phyloP scores from a whole-genome alignment of 1,284 basidiomycete species.

The Puccinia coronata region DNA sequence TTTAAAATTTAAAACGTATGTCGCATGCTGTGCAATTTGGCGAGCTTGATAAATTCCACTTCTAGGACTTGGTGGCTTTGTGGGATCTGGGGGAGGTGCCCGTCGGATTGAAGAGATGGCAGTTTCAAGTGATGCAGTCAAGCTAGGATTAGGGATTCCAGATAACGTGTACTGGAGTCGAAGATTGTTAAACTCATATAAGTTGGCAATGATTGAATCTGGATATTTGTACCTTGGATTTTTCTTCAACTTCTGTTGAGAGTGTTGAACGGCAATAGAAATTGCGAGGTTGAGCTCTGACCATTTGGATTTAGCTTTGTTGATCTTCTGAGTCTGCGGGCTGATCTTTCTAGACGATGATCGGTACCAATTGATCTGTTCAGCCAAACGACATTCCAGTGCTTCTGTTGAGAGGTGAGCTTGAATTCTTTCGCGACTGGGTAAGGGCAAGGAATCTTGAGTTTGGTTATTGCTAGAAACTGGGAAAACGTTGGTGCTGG shows the following conservation, averaged over 20 bases:
- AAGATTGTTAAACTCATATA: conserved; percentile 8
- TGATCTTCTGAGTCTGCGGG: not conserved
- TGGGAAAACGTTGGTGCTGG: not conserved
- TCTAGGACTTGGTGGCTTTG: not conserved
- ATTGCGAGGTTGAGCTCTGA: not conserved
- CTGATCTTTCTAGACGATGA: not conserved
- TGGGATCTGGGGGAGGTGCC: not conserved
- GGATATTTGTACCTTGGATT: not conserved
- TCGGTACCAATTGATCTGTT: not conserved
- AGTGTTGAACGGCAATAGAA: not conserved
- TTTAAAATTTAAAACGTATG: not conserved
- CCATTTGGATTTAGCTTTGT: not conserved
- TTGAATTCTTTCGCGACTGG: not conserved
- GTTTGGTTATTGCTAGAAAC: not conserved
- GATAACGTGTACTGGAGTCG: not conserved
- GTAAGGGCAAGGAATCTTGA: not conserved
- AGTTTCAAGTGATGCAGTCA: conserved; percentile 30
- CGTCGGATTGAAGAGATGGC: not conserved
- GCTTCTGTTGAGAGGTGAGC: not conserved
- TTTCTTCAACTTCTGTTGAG: not conserved
- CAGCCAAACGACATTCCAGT: not conserved
- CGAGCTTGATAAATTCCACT: conserved; percentile 5
- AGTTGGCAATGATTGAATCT: not conserved
- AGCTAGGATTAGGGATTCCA: not conserved
- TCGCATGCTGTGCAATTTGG: conserved; percentile 19